Conservation (phyloP, 352 stramenopile species). For the Globisporangium ultimum region DNA sequence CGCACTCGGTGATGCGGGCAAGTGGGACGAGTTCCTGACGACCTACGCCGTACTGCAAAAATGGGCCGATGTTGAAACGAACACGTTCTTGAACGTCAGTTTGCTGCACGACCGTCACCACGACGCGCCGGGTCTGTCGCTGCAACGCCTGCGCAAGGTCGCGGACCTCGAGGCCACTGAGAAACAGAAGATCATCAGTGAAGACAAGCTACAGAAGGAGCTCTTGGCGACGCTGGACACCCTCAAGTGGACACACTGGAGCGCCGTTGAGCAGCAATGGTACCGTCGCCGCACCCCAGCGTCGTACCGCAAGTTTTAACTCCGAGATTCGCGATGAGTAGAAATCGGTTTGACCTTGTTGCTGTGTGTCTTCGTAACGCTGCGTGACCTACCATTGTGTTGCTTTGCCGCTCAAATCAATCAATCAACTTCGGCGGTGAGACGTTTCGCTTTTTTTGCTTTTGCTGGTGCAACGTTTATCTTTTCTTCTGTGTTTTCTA, state of each 20-base stretch:
- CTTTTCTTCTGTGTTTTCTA: neutral
- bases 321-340: neutral
- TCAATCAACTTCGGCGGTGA: neutral
- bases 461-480: neutral
- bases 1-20: conserved; percentile 48
- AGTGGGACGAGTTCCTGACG: conserved; percentile 57
- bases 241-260: conserved; percentile 65
- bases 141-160: conserved; percentile 76
- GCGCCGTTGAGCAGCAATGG: conserved; percentile 49
- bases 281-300: conserved; percentile 44
- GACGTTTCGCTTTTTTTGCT: neutral
- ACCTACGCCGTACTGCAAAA: conserved; percentile 61
- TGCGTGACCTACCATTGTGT: neutral
- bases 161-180: conserved; percentile 54
- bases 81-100: conserved; percentile 50
- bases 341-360: no score
- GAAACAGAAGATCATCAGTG: conserved; percentile 59
- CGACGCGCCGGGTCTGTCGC: conserved; percentile 33
- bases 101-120: conserved; percentile 62
- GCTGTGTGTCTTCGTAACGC: neutral
- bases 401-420: no score
- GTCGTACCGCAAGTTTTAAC: conserved; percentile 65
- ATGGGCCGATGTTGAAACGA: conserved; percentile 67
- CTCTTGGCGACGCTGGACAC: conserved; percentile 28
- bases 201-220: conserved; percentile 54